phyloP scores from a whole-genome alignment of 129 eudicot genomes.

The Arctium lappa region DNA sequence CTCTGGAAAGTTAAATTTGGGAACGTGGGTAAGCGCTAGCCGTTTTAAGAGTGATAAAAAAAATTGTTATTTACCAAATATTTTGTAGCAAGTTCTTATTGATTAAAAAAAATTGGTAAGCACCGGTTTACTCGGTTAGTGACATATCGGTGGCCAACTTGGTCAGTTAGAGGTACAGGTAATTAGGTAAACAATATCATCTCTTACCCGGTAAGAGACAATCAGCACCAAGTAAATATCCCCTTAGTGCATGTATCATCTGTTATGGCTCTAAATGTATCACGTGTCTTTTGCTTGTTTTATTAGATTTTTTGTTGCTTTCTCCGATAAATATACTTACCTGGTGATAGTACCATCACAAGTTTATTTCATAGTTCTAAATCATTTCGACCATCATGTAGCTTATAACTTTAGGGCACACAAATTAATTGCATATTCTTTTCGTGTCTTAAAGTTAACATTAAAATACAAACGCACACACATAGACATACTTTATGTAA shows the following conservation, averaged over 20 bases:
- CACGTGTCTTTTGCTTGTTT: not conserved
- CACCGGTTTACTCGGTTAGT: too few species aligned
- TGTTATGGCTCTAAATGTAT: not conserved
- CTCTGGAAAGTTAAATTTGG: not conserved
- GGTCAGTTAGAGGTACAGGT: too few species aligned
- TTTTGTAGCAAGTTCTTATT: too few species aligned
- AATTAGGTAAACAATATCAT: not conserved
- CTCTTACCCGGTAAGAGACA: not conserved
- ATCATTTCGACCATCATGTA: not conserved
- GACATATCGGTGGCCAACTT: too few species aligned
- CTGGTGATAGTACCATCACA: not conserved
- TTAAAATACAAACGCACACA: not conserved
- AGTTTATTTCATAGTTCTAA: not conserved
- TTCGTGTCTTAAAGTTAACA: not conserved
- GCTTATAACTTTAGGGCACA: not conserved
- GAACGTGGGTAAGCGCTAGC: too few species aligned
- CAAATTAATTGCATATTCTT: not conserved
- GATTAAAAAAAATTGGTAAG: too few species aligned
- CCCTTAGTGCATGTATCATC: not conserved
- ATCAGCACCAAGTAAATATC: not conserved
- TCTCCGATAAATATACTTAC: not conserved
- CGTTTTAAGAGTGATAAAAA: too few species aligned
- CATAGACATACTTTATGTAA: not conserved
- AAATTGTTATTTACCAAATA: too few species aligned
- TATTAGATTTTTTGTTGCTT: not conserved